Base-by-base conservation (phyloP, 2,329 filamentous ascomycete genomes). In the Neophaeococcomyces mojaviensis region DNA sequence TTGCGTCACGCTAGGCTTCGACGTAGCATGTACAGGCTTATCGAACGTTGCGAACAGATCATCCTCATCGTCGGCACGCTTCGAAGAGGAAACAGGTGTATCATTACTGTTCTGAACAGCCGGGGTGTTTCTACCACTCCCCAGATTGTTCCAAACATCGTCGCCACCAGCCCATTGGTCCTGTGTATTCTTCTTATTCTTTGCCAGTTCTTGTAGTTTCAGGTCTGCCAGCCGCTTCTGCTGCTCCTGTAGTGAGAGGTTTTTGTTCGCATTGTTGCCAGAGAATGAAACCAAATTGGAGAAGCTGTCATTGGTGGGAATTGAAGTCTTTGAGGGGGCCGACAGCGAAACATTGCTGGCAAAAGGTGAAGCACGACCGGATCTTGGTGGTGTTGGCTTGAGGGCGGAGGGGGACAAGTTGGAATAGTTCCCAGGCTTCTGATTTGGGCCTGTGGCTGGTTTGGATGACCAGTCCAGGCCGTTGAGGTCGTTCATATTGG, bases 141-240 rank as follows among this genome's bases (percentile, higher is more conserved):
- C 87, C 39, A 92, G 68, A 10, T 68, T 78, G 59, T 92, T 85
- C 81, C 84, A 89, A 50, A 81, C 79, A 9, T 77, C 76, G 58
- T 82, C 71, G 39, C 67, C 67, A 3, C 62, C 79, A 2, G 86
- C 88, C 64, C 88, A 96, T 50, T 90, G 81, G 24, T 78, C 75
- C 54, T 92, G 86, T 57, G 82, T 77, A 61, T 82, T 78, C 58
- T 76, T 82, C 58, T 76, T 78, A 60, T 79, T 78, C 61, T 89
- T 83, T 48, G 82, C 83, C 50, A 88, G 85, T 62, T 90, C 86
- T 61, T 71, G 78, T 28, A 76, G 72, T 66, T 79, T 86, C 64
- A 88, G 82, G 64, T 94, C 86, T 54, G 85, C 78, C 54, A 95
- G 67, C 50, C 79, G 84, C 58, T 70, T 76, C 62, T 84, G 81